Evolutionary conservation across 352 stramenopile species (phyloP), one percentile per base, ranked within the genome.

Genomic region (Stramenopiles sp.): DNA sequence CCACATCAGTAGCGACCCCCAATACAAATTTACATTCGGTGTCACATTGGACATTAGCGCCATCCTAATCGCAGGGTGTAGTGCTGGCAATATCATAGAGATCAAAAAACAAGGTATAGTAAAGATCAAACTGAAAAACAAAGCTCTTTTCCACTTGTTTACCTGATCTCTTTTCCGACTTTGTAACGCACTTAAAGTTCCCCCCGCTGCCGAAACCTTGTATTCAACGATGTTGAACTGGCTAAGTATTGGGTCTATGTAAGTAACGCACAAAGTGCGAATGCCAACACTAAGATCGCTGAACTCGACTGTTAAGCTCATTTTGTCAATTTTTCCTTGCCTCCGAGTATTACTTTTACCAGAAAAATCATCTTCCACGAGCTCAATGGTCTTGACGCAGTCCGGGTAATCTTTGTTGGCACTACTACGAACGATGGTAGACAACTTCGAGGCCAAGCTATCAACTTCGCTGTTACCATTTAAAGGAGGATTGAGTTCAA

Each of bases 71-170:
- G 89, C 84, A 0, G 86, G 80, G 25, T 89, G 88, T 76, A 93
- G 92, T 82, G 92, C 91, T 67, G 89, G 87, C 8, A 85, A 86
- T 30, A 91, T 82, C 67, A 97, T 95, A 89, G 97, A 95, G 32
- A 98, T 87, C 14, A 96, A 80, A 32, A 97, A 85, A 84, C 98
- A 91, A 7, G 95, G 95, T 32, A 98, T 86, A 4, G 95, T 97
- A 80, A 98, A 96, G 0, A 94, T 27, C 30, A 96, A 84, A 0
- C 91, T 89, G 22, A 94, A 82, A 67, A 96, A 88, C 67, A 98
- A 91, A 39, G 94, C 88, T 30, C 89, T 83, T 71, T 88, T 87
- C 84, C 92, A 97, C 7, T 90, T 86, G 8, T 84, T 86, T 80
- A 94, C 39, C 14, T 55, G 39, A 55, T 55, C 14, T 14, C 14